Evolutionary conservation across 495 filamentous ascomycete species (phyloP).

Genomic region (Cairneyella variabilis): DNA sequence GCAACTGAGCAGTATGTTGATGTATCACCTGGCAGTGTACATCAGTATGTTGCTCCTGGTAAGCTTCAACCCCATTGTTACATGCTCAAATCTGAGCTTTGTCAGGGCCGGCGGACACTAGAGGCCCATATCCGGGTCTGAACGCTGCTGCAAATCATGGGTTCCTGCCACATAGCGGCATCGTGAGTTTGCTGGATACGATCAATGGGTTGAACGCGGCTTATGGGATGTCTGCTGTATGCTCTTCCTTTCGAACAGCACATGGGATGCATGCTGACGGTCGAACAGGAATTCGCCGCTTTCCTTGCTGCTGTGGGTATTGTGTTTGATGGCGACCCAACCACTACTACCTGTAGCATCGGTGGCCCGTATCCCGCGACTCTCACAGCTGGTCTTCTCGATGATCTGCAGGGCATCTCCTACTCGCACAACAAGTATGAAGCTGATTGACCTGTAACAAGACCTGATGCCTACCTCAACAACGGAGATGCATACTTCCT

Average conservation of each 20-base stretch:
- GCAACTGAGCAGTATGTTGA: slow-evolving; percentile 9
- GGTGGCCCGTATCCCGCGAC: slow-evolving; percentile 3
- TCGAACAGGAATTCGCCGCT: slow-evolving; percentile 45
- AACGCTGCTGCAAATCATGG: slow-evolving; percentile 49
- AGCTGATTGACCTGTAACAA: too few relatives aligned
- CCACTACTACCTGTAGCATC: slow-evolving; percentile 9
- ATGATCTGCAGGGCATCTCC: slow-evolving; percentile 6
- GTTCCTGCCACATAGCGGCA: slow-evolving; percentile 48
- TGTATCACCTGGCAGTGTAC: slow-evolving; percentile 15
- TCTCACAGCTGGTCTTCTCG: slow-evolving; percentile 8
- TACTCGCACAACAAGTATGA: slow-evolving; percentile 14
- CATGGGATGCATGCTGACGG: slow-evolving; percentile 35
- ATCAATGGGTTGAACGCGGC: neutral
- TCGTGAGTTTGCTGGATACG: slow-evolving; percentile 32
- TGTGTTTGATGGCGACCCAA: slow-evolving; percentile 41
- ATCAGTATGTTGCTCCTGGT: slow-evolving; percentile 38
- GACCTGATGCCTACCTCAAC: slow-evolving; percentile 8
- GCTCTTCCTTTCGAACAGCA: neutral
- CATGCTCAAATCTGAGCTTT: too few relatives aligned
- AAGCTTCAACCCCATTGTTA: too few relatives aligned
- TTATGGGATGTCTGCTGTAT: neutral
- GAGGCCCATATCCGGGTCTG: slow-evolving; percentile 47
- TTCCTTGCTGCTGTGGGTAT: slow-evolving; percentile 48
- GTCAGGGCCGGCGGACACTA: too few relatives aligned
- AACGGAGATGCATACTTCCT: slow-evolving; percentile 2